These are phyloP conservation scores for Botrytis deweyae DNA, from an alignment of 2,329 filamentous ascomycete genomes.

Conservation along the genomic window DNA sequence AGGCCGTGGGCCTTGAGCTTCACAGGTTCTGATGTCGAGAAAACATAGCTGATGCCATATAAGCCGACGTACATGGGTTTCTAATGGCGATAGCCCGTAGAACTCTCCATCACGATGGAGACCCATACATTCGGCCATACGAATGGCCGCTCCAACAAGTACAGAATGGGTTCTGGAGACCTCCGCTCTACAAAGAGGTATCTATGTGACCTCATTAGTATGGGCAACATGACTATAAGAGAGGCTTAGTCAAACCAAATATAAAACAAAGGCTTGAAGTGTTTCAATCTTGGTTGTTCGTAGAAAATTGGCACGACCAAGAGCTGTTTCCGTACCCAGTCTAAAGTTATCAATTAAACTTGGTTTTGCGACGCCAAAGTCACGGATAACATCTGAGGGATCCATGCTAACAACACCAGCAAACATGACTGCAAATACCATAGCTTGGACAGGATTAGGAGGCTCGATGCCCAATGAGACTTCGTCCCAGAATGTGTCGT, in stretches of 20 bases:
- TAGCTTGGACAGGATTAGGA: constrained; percentile 61
- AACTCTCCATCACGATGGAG: constrained; percentile 64
- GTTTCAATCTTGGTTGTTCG: constrained; percentile 71
- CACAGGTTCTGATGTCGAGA: constrained; percentile 71
- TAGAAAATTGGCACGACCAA: constrained; percentile 69
- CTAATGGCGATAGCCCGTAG: constrained; percentile 64
- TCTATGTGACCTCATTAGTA: constrained; percentile 45
- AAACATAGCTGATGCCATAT: constrained; percentile 79
- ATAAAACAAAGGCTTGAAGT: constrained; percentile 75
- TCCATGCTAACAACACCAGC: constrained; percentile 66
- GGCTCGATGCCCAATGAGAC: constrained; percentile 61
- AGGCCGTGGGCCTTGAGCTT: constrained; percentile 70
- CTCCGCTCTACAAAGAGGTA: constrained; percentile 69
- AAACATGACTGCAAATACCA: constrained; percentile 69
- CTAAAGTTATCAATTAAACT: constrained; percentile 62
- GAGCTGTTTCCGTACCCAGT: constrained; percentile 63
- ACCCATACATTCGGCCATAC: constrained; percentile 76
- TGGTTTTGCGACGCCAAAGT: constrained; percentile 57
- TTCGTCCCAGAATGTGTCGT: constrained; percentile 64
- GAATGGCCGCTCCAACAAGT: constrained; percentile 67
- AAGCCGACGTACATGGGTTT: constrained; percentile 68
- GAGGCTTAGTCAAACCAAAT: constrained; percentile 54
- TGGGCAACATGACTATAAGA: neutral
- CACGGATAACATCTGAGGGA: constrained; percentile 50
- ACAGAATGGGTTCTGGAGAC: constrained; percentile 73